Base-by-base conservation (phyloP, 345 rosid species). In the Litchi chinensis region DNA sequence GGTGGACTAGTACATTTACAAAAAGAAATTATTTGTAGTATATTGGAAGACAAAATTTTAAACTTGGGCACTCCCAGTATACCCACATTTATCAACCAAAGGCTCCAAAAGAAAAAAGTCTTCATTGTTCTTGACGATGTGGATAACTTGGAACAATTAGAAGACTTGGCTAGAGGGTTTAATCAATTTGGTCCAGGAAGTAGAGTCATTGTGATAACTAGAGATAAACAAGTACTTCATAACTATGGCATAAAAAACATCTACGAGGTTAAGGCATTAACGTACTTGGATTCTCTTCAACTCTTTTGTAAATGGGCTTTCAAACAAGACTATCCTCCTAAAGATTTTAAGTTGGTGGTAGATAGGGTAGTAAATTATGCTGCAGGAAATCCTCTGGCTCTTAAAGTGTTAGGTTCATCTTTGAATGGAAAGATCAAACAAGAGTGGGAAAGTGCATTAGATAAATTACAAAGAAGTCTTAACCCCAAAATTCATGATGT, bases 41-140 rank as follows among this genome's bases (percentile, higher is more conserved):
- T 64, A 22, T 26, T 64, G 10, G 15, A 4, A 4, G 67, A 64
- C n/a, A 7, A 28, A 26, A 22, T 22, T 28, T 2, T 5, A 5
- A 64, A 64, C 18, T 10, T 8, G 6, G 37, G 18, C 39, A 64
- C 67, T 64, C 39, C 1, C 2, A 21, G 9, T 59, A 28, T 22
- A 26, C 18, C 67, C 67, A 22, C 1, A 9, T 11, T 64, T 22
- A 19, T 26, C 6, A 64, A 64, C 39, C 16, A 18, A 2, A 64
- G 67, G 67, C 67, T 64, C 39, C 39, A 22, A 22, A 22, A 22
- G 32, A 64, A 9, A 64, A 64, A 26, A 0, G 67, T 64, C 18
- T 12, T 64, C 6, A 64, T 64, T 64, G 67, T 64, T 28, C 40
- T 64, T 11, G 67, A 64, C n/a, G 67, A 63, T 63, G 67, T 63